Base-by-base conservation (phyloP, 139 green algal species). In the Picochlorum sp. region DNA sequence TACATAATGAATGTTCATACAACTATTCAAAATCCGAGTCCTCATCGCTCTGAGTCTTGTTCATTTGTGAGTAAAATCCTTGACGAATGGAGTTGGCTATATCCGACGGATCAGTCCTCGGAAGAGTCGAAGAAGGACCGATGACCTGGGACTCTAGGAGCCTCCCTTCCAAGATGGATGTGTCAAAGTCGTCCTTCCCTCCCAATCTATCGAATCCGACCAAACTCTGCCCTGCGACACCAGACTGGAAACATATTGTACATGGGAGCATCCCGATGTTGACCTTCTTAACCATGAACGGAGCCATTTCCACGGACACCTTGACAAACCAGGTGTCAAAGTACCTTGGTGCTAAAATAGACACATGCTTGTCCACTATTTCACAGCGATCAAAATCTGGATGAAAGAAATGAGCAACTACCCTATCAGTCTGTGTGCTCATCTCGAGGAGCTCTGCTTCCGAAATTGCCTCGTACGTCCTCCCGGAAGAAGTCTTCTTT, bases 401-500 rank as follows among this genome's bases (percentile, higher is more conserved):
- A 69, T 97, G 92, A 73, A 86, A 98, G 61, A 98, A 97, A 72
- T 98, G 92, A 38, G n/a, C n/a, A n/a, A n/a, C n/a, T n/a, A n/a
- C n/a, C n/a, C n/a, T n/a, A n/a, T n/a, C n/a, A n/a, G n/a, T n/a
- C n/a, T n/a, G n/a, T n/a, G n/a, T n/a, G n/a, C n/a, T n/a, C n/a
- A n/a, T n/a, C n/a, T n/a, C n/a, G n/a, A n/a, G n/a, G n/a, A n/a
- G n/a, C n/a, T n/a, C n/a, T n/a, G n/a, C n/a, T n/a, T n/a, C n/a
- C n/a, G n/a, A n/a, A n/a, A n/a, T n/a, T n/a, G n/a, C n/a, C n/a
- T n/a, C n/a, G n/a, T n/a, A n/a, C n/a, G n/a, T n/a, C n/a, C n/a
- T n/a, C n/a, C n/a, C n/a, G n/a, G n/a, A n/a, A n/a, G n/a, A n/a
- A n/a, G n/a, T n/a, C n/a, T n/a, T n/a, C n/a, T n/a, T n/a, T n/a